phyloP scores from a whole-genome alignment of 2,329 filamentous ascomycete genomes.

The Ophiostoma sp. region DNA sequence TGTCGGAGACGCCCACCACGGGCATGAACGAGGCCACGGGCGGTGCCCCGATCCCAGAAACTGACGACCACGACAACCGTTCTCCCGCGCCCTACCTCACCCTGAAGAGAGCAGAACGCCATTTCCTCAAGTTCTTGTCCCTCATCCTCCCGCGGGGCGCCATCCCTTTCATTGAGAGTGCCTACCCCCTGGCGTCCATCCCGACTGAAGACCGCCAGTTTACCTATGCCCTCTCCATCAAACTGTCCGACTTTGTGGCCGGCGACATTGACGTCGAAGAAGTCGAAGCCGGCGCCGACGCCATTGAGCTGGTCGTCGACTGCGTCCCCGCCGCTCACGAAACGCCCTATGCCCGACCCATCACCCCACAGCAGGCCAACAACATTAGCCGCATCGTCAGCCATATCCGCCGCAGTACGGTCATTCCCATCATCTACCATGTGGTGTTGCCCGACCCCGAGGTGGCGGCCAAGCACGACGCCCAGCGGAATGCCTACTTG shows the following conservation, averaged over 20 bases:
- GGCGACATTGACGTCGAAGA: slow-evolving; percentile 51
- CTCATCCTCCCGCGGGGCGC: slow-evolving; percentile 55
- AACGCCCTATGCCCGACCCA: background rate
- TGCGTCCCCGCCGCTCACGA: slow-evolving; percentile 48
- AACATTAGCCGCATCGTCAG: slow-evolving; percentile 56
- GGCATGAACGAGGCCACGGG: slow-evolving; percentile 23
- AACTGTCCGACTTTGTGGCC: slow-evolving; percentile 54
- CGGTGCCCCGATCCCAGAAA: slow-evolving; percentile 4
- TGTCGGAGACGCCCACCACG: slow-evolving; percentile 44
- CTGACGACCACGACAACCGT: background rate
- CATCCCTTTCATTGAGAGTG: slow-evolving; percentile 56
- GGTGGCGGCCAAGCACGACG: slow-evolving; percentile 32
- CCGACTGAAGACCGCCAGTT: slow-evolving; percentile 58
- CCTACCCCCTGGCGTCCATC: slow-evolving; percentile 59
- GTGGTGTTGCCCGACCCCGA: slow-evolving; percentile 46
- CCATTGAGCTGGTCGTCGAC: slow-evolving; percentile 60
- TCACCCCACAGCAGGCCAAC: slow-evolving; percentile 36
- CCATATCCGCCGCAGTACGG: slow-evolving; percentile 56
- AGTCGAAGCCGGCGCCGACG: slow-evolving; percentile 59
- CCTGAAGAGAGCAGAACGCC: slow-evolving; percentile 60
- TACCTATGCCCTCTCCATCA: slow-evolving; percentile 63
- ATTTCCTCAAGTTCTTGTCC: slow-evolving; percentile 61
- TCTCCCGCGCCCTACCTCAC: slow-evolving; percentile 53
- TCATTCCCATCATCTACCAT: slow-evolving; percentile 58
- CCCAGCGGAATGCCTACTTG: slow-evolving; percentile 50